Percentiles rank a stretch among this genome's conserved stretches.
These are phyloP conservation scores for Imleria badia DNA, from an alignment of 768 basidiomycete genomes.

Conservation along the genomic window DNA sequence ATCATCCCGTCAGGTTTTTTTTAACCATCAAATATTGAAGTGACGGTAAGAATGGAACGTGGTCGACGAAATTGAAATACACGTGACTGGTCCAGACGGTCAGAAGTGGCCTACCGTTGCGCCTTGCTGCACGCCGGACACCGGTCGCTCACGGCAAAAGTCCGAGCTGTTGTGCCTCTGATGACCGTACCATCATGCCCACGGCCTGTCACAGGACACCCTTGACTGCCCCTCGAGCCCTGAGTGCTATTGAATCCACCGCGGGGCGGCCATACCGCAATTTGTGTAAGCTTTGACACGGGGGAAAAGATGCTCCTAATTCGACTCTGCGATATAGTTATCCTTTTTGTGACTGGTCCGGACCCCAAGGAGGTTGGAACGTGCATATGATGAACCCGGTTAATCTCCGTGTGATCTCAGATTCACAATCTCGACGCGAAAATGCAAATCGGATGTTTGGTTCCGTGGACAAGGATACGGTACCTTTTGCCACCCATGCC, in stretches of 20 bases:
- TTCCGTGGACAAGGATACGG: slow-evolving; percentile 12
- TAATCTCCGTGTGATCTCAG: slow-evolving; percentile 28
- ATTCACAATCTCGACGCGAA: slow-evolving; percentile 21
- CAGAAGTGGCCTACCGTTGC: neutral
- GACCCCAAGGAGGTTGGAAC: slow-evolving; percentile 8
- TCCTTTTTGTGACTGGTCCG: slow-evolving; percentile 5
- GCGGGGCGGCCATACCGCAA: neutral
- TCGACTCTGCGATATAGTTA: neutral
- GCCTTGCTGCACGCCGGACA: neutral
- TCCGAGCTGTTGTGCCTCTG: neutral
- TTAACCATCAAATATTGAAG: neutral
- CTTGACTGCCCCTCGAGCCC: neutral
- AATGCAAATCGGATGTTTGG: slow-evolving; percentile 21
- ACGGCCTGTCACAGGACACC: neutral
- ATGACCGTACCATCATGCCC: neutral
- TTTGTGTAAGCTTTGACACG: neutral
- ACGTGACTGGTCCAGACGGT: neutral
- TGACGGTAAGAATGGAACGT: neutral
- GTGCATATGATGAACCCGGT: neutral
- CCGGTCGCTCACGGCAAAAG: neutral
- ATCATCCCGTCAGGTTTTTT: neutral
- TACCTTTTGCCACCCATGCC: neutral
- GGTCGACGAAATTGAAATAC: neutral
- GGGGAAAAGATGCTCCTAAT: slow-evolving; percentile 1
- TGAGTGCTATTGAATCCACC: neutral